Percentiles rank a stretch among this genome's conserved stretches.
These are phyloP conservation scores for Colletotrichum noveboracense DNA, from an alignment of 2,329 filamentous ascomycete species.

Conservation along the genomic window DNA sequence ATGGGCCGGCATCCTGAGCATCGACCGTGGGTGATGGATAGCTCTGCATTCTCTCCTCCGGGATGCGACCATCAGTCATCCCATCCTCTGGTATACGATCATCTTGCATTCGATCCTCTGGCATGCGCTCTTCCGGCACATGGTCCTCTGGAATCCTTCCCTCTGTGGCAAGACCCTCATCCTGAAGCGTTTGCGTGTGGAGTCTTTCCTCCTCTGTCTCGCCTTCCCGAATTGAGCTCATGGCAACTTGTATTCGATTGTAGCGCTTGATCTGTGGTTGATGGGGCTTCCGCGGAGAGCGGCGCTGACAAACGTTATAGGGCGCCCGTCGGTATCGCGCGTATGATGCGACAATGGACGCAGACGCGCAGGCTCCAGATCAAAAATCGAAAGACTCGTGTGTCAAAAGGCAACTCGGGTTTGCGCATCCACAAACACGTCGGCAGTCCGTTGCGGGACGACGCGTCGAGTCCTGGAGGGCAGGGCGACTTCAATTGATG, in stretches of 20 bases:
- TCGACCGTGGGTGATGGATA: constrained; percentile 15
- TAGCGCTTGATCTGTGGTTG: background rate
- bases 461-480: background rate
- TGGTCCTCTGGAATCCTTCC: background rate
- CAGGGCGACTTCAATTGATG: constrained; percentile 1
- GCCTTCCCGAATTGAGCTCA: constrained; percentile 10
- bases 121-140: background rate
- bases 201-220: constrained; percentile 13
- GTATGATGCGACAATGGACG: background rate
- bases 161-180: background rate
- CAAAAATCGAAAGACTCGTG: background rate
- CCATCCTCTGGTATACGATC: constrained; percentile 10
- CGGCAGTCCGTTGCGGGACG: background rate
- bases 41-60: constrained; percentile 12
- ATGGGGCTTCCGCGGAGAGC: background rate
- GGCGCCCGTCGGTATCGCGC: background rate
- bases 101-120: background rate
- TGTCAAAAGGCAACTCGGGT: background rate
- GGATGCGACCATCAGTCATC: constrained; percentile 4
- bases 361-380: background rate
- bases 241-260: background rate
- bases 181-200: background rate
- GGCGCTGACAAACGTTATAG: background rate
- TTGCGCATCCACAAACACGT: constrained; percentile 13
- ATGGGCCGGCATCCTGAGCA: constrained; percentile 4